phyloP scores from a whole-genome alignment of 2,329 filamentous ascomycete genomes.

The Alternaria gansuensis region DNA sequence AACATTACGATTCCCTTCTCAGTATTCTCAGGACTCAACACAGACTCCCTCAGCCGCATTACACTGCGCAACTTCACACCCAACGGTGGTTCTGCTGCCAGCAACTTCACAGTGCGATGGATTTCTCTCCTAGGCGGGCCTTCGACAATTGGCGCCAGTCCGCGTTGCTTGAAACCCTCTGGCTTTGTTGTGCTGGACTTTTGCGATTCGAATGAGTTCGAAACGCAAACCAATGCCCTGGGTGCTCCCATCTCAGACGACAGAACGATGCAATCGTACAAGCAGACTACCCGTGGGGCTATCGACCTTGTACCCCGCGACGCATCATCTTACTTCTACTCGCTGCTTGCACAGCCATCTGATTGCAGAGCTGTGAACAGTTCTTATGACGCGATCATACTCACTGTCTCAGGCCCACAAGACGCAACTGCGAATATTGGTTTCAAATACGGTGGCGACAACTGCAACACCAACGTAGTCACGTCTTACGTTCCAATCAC shows the following conservation, averaged over 20 bases:
- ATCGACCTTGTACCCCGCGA: slow-evolving; percentile 16
- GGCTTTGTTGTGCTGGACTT: slow-evolving; percentile 19
- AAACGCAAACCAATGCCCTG: slow-evolving; percentile 14
- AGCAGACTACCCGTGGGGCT: slow-evolving; percentile 10
- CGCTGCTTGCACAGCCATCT: slow-evolving; percentile 7
- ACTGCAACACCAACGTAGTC: slow-evolving; percentile 14
- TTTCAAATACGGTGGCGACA: slow-evolving; percentile 12
- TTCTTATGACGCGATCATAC: slow-evolving; percentile 15
- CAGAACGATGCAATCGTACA: slow-evolving; percentile 14
- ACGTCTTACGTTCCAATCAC: slow-evolving; percentile 19
- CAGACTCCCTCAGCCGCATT: slow-evolving; percentile 11
- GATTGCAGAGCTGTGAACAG: slow-evolving; percentile 14
- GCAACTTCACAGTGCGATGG: slow-evolving; percentile 17
- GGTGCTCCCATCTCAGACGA: slow-evolving; percentile 15
- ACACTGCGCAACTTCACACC: slow-evolving; percentile 19
- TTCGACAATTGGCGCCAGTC: background rate
- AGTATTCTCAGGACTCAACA: slow-evolving; percentile 14
- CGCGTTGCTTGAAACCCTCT: slow-evolving; percentile 11
- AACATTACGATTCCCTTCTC: slow-evolving; percentile 20
- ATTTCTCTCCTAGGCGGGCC: slow-evolving; percentile 15
- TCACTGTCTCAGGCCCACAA: slow-evolving; percentile 13
- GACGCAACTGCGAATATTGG: slow-evolving; percentile 14
- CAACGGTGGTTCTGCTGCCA: slow-evolving; percentile 12
- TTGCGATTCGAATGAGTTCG: slow-evolving; percentile 14
- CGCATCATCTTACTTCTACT: slow-evolving; percentile 9